These are phyloP conservation scores for Ogataea polymorpha DNA, from an alignment of 805 yeast genomes.

Conservation along the genomic window DNA sequence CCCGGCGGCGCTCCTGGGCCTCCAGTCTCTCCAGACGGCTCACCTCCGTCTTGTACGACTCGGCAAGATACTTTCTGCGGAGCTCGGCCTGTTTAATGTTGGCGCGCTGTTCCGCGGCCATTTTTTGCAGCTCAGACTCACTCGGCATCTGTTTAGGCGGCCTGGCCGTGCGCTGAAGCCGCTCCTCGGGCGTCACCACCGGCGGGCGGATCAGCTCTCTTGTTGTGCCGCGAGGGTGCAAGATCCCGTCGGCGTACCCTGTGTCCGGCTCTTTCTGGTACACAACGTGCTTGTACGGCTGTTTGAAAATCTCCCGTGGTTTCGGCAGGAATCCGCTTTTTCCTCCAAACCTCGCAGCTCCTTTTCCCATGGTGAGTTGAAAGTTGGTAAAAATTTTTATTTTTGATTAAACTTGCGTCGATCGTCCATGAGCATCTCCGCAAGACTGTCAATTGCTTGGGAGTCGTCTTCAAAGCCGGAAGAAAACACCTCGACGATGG, in stretches of 20 bases:
- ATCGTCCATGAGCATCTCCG: conserved; percentile 34
- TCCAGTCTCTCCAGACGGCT: conserved; percentile 33
- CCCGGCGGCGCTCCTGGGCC: conserved; percentile 21
- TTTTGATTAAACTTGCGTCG: conserved; percentile 4
- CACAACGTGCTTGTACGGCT: conserved; percentile 54
- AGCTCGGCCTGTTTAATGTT: conserved; percentile 53
- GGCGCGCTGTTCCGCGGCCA: conserved; percentile 43
- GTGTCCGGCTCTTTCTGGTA: conserved; percentile 48
- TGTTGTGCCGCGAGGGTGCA: conserved; percentile 61
- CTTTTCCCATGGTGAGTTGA: conserved; percentile 41
- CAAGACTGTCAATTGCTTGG: conserved; percentile 55
- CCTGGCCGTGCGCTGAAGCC: conserved; percentile 52
- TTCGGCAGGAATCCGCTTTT: conserved; percentile 83
- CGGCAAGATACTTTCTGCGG: conserved; percentile 68
- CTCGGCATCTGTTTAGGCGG: conserved; percentile 38
- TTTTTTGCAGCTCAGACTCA: conserved; percentile 31
- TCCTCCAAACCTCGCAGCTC: conserved; percentile 49
- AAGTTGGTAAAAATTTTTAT: conserved; percentile 12
- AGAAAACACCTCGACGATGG: conserved; percentile 49
- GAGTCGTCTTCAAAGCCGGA: conserved; percentile 35
- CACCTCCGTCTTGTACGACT: conserved; percentile 47
- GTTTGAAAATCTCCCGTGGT: conserved; percentile 71
- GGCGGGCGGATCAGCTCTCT: conserved; percentile 54
- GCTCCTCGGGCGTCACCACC: conserved; percentile 56
- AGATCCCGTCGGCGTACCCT: conserved; percentile 70